Evolutionary conservation across 2,329 filamentous ascomycete species (phyloP), one percentile per base, ranked within the genome.

Genomic region (Fusarium anthophilum): DNA sequence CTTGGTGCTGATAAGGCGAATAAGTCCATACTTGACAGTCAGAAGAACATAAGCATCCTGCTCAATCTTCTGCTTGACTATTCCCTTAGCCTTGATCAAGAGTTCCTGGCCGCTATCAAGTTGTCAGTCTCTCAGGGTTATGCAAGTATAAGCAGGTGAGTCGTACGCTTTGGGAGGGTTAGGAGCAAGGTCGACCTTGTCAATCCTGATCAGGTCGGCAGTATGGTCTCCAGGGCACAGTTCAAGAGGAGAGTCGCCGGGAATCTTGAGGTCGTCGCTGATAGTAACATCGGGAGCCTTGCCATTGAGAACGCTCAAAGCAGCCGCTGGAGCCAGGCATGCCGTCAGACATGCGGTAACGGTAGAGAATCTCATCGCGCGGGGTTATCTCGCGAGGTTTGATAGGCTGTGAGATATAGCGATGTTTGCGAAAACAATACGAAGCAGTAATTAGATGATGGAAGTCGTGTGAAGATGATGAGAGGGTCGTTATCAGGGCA

Each of bases 21-120:
- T 98, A 75, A 98, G 87, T 69, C 96, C 96, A 83, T 97, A 98
- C 86, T 98, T 98, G 84, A 99, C 96, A 76, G 91, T 89, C 45
- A 99, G 83, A 54, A 92, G 87, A 72, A 98, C 92, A 78, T 93
- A 94, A 69, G 96, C 94, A 66, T 94, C 96, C 66, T 94, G 82
- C 63, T 91, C 89, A 74, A 99, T 91, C 58, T 87, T 84, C 79
- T 97, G 84, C 76, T 88, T 88, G 73, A 98, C 89, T n/a, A 86
- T 90, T 65, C 96, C 96, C 38, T 85, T 87, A 53, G 95, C 96
- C 74, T 90, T 90, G 85, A 99, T 97, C 67, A 88, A 86, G 61
- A 99, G 91, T 26, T 89, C 89, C 78, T 91, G 76, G 78, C 96
- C 96, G 81, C 96, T 98, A 66, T 77, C 32, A 45, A 59, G 26